A percentile compares a stretch with the other conserved stretches of the same genome.
Conservation (phyloP, 2,329 filamentous ascomycete species). For the Truncatella angustata region DNA sequence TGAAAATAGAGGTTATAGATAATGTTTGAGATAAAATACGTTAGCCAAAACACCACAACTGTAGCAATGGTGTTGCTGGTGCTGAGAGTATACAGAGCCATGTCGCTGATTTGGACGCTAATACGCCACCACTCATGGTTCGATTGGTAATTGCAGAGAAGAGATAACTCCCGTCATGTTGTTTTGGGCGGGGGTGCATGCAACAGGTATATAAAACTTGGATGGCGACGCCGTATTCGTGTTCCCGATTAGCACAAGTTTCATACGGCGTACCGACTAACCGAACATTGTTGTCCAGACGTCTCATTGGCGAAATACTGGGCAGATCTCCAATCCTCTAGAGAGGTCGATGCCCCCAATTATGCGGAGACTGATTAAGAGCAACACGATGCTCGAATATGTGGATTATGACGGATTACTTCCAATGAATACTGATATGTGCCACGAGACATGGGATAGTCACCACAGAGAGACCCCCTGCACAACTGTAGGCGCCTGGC, state of each 20-base stretch:
- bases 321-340: too few species aligned
- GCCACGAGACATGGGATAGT: too few species aligned
- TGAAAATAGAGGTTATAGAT: constrained; percentile 11
- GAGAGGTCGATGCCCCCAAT: too few species aligned
- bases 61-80: neutral
- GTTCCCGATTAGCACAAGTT: neutral
- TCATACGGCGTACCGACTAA: neutral
- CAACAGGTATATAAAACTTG: neutral
- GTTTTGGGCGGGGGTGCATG: neutral
- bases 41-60: neutral
- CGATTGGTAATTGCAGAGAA: neutral
- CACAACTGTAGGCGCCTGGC: too few species aligned
- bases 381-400: too few species aligned
- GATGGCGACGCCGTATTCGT: neutral
- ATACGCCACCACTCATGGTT: neutral
- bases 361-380: too few species aligned
- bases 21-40: neutral
- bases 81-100: neutral
- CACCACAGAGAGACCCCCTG: too few species aligned
- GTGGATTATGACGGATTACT: too few species aligned
- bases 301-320: too few species aligned
- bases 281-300: neutral
- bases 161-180: neutral
- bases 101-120: neutral
- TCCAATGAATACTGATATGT: too few species aligned